Evolutionary conservation across 345 rosid species (phyloP).

Genomic region (Psidium friedrichsthalianum): DNA sequence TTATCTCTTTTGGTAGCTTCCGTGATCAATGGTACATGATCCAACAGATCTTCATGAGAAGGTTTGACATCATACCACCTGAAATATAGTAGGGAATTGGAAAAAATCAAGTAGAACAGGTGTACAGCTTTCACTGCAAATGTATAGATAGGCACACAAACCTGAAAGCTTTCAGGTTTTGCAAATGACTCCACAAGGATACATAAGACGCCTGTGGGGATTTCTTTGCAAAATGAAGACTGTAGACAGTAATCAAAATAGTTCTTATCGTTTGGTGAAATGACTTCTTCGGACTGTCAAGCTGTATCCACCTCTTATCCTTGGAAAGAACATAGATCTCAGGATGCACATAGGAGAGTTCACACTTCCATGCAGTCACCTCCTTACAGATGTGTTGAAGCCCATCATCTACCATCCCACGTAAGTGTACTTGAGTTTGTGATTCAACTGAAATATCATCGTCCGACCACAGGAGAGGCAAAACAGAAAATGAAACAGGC

Average conservation of each 20-base stretch:
- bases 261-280: slow-evolving; percentile 15
- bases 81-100: not conserved
- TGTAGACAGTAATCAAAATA: slow-evolving; percentile 18
- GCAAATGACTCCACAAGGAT: slow-evolving; percentile 21
- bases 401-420: slow-evolving; percentile 26
- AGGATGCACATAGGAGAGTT: slow-evolving; percentile 16
- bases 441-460: not conserved
- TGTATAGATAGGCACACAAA: not conserved
- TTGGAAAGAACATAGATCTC: slow-evolving; percentile 23
- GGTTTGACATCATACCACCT: slow-evolving; percentile 32
- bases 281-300: slow-evolving; percentile 29
- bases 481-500: slow-evolving; percentile 18
- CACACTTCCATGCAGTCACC: slow-evolving; percentile 34
- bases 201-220: slow-evolving; percentile 15
- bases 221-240: slow-evolving; percentile 25
- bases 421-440: slow-evolving; percentile 12
- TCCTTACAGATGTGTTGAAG: slow-evolving; percentile 19
- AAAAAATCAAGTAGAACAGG: not conserved
- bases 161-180: slow-evolving; percentile 16
- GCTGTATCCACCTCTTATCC: slow-evolving; percentile 17
- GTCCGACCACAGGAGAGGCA: slow-evolving; percentile 27
- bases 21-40: slow-evolving; percentile 30
- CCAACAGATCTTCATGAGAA: slow-evolving; percentile 33
- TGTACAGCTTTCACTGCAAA: not conserved
- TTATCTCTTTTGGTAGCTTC: slow-evolving; percentile 40